A percentile compares a stretch with the other conserved stretches of the same genome.
phyloP scores from a whole-genome alignment of 352 stramenopile species.

The Phytophthora chlamydospora region DNA sequence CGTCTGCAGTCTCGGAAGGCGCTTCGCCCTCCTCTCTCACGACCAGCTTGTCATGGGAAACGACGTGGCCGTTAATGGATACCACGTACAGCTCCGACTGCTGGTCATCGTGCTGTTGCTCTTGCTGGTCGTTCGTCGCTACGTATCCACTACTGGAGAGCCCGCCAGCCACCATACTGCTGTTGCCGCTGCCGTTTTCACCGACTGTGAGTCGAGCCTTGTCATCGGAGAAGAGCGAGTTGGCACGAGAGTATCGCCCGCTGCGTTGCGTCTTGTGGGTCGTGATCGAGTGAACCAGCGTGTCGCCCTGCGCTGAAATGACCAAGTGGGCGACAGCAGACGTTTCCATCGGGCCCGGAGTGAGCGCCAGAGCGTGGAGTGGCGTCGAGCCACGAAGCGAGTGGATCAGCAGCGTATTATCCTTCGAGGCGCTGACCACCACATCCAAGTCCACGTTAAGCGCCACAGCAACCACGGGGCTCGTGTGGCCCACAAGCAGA shows the following conservation, averaged over 20 bases:
- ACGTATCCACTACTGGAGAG: conserved; percentile 45
- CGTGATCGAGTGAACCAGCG: conserved; percentile 74
- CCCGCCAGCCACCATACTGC: conserved; percentile 46
- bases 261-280: conserved; percentile 40
- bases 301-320: conserved; percentile 76
- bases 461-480: conserved; percentile 76
- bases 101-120: conserved; percentile 35
- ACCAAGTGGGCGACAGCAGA: conserved; percentile 72
- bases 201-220: conserved; percentile 44
- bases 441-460: conserved; percentile 86
- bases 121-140: conserved; percentile 26
- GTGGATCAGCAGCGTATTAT: conserved; percentile 80
- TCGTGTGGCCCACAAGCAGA: conserved; percentile 77
- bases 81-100: conserved; percentile 83
- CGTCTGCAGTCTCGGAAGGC: conserved; percentile 16
- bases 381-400: conserved; percentile 75
- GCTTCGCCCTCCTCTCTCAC: conserved; percentile 39
- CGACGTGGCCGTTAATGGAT: conserved; percentile 82
- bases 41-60: conserved; percentile 66
- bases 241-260: conserved; percentile 41
- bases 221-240: conserved; percentile 54
- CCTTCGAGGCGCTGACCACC: conserved; percentile 79
- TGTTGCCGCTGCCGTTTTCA: conserved; percentile 33
- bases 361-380: conserved; percentile 75
- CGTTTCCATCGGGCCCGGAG: conserved; percentile 45